Percentiles rank a stretch among this genome's conserved stretches.
These are phyloP conservation scores for Zizania latifolia DNA, from an alignment of 176 grass and related monocot species.

Conservation along the genomic window DNA sequence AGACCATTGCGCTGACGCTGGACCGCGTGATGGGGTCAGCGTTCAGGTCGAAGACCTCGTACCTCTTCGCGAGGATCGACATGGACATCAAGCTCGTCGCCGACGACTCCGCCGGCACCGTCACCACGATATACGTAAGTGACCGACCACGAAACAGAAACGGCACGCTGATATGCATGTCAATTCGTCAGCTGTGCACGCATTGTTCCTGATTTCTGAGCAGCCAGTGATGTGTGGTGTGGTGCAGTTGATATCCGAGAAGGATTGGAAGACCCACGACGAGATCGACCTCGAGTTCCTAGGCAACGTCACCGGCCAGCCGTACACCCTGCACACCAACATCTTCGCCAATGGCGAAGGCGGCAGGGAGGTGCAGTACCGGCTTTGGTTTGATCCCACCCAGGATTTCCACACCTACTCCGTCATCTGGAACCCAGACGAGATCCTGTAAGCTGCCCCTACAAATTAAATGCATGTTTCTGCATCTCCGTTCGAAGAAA, in stretches of 20 bases:
- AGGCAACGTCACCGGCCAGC: slow-evolving; percentile 54
- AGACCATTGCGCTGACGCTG: slow-evolving; percentile 31
- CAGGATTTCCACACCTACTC: slow-evolving; percentile 66
- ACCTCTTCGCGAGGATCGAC: slow-evolving; percentile 49
- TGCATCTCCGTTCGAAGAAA: too few species aligned
- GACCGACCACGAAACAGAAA: background rate
- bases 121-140: slow-evolving; percentile 65
- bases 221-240: background rate
- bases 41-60: slow-evolving; percentile 46
- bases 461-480: too few species aligned
- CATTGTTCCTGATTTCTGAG: background rate
- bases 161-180: background rate
- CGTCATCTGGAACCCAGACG: slow-evolving; percentile 63
- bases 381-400: slow-evolving; percentile 71
- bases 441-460: slow-evolving; percentile 56
- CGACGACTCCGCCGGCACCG: slow-evolving; percentile 64
- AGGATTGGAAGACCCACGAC: slow-evolving; percentile 44
- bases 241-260: slow-evolving; percentile 36
- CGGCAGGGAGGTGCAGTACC: slow-evolving; percentile 57
- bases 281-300: slow-evolving; percentile 79
- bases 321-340: slow-evolving; percentile 68
- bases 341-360: slow-evolving; percentile 52
- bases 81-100: slow-evolving; percentile 68
- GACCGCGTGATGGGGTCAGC: slow-evolving; percentile 36
- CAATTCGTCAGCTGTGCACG: background rate